These are phyloP conservation scores for Hibiscus syriacus DNA, from an alignment of 345 rosid genomes.

Conservation along the genomic window DNA sequence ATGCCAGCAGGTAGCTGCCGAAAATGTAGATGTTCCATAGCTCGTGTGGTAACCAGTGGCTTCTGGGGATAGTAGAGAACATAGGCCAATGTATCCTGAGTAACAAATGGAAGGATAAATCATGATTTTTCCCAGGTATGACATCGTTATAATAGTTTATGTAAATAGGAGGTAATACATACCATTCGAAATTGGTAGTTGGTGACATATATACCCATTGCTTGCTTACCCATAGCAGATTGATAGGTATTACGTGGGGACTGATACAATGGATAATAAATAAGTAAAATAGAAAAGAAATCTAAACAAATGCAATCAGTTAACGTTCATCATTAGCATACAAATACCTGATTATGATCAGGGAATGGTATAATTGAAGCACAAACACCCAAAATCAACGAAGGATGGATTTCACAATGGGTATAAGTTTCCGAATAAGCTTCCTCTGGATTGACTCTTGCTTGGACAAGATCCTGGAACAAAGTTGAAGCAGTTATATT, in stretches of 20 bases:
- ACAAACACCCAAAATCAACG: slow-evolving; percentile 91
- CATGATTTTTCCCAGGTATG: background rate
- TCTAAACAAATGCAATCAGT: background rate
- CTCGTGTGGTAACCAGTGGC: slow-evolving; percentile 96
- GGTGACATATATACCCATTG: slow-evolving; percentile 98
- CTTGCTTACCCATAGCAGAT: slow-evolving; percentile 99
- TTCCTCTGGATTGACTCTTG: slow-evolving; percentile 66
- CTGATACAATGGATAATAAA: slow-evolving; percentile 31
- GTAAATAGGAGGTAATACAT: slow-evolving; percentile 7
- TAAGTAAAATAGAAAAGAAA: slow-evolving; percentile 2
- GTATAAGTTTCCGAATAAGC: slow-evolving; percentile 87
- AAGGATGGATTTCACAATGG: slow-evolving; percentile 98
- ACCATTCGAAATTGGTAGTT: slow-evolving; percentile 98
- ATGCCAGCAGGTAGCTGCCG: slow-evolving; percentile 99
- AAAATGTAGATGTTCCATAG: slow-evolving; percentile 99
- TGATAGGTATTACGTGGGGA: slow-evolving; percentile 99
- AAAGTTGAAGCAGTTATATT: slow-evolving; percentile 10
- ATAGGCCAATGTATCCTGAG: slow-evolving; percentile 90
- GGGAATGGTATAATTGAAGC: slow-evolving; percentile 99
- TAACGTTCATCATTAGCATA: slow-evolving; percentile 7
- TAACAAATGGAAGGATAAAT: background rate
- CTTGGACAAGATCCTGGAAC: slow-evolving; percentile 84
- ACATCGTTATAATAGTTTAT: background rate
- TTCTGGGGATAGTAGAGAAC: slow-evolving; percentile 98
- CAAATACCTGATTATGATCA: slow-evolving; percentile 88